Percentiles rank a stretch among this genome's conserved stretches.
Evolutionary conservation across 2,329 filamentous ascomycete genomes (phyloP).

Genomic region (Colletotrichum liriopes): DNA sequence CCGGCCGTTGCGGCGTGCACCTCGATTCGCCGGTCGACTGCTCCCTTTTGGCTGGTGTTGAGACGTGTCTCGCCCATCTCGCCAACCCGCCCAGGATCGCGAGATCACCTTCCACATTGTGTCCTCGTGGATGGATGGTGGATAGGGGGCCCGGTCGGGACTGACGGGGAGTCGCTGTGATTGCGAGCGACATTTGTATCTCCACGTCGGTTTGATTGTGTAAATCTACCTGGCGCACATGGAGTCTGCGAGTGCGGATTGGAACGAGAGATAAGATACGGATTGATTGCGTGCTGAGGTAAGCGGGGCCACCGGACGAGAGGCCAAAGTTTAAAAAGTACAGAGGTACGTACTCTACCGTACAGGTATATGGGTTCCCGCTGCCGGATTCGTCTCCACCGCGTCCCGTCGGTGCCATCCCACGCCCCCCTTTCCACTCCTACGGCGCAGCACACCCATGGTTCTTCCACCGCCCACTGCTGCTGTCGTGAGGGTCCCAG

Average conservation of each 20-base stretch:
- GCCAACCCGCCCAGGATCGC: background rate
- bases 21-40: background rate
- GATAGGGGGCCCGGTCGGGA: background rate
- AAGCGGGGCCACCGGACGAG: slow-evolving; percentile 9
- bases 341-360: background rate
- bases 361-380: background rate
- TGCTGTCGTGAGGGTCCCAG: slow-evolving; percentile 4
- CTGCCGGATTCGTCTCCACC: slow-evolving; percentile 23
- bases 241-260: slow-evolving; percentile 1
- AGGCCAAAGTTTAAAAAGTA: background rate
- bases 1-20: background rate
- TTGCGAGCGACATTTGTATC: slow-evolving; percentile 31
- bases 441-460: slow-evolving; percentile 19
- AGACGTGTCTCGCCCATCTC: background rate
- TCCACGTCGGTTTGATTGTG: slow-evolving; percentile 27
- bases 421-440: slow-evolving; percentile 19
- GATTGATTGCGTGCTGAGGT: slow-evolving; percentile 4
- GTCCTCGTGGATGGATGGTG: background rate
- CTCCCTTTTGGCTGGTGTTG: background rate
- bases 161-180: background rate
- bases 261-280: background rate
- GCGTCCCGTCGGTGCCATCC: slow-evolving; percentile 12
- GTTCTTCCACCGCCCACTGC: background rate
- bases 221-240: slow-evolving; percentile 20
- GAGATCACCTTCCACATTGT: background rate